Base-by-base conservation (phyloP, 768 basidiomycete species). In the Kondoa subrosea region DNA sequence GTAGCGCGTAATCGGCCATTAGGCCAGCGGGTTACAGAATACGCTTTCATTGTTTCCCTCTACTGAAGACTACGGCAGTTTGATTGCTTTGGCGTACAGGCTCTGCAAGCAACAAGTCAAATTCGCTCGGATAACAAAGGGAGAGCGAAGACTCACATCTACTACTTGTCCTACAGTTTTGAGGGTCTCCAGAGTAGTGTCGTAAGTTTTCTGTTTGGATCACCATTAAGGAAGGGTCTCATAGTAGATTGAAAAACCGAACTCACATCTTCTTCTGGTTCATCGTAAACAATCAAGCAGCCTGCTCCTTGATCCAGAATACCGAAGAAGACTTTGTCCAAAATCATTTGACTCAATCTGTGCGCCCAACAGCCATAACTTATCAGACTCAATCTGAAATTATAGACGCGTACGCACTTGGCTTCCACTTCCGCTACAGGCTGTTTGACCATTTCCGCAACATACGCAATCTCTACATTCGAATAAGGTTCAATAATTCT, bases 291-390 rank as follows among this genome's bases (percentile, higher is more conserved):
- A 64, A 95, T 79, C 62, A 96, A 78, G 74, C 91, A 91, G 0
- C 91, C 91, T 1, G 89, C 83, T 30, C 90, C 91, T 76, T 97
- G 93, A 76, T 97, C 93, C n/a, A 99, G 81, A 0, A 99, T 91
- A 3, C 93, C 93, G 70, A 89, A 83, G 71, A 97, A 83, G 1
- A 92, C 84, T 73, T 92, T 92, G 78, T 96, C 93, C 40, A 96
- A 80, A 70, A 97, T 99, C 93, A 99, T 97, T 76, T 99, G 93
- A 32, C 88, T 91, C 30, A 97, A 79, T 76, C 92, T 93, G 72
- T 3, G 26, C 15, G 33, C 17, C 17, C 25, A 29, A 64, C 12
- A 12, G 15, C 2, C 31, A n/a, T 62, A 34, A 50, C 16, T 67
- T 30, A 60, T 33, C 30, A 32, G 56, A 31, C 3, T 15, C 63